These are phyloP conservation scores for Trichophyton rubrum DNA, from an alignment of 2,329 filamentous ascomycete genomes.

Conservation along the genomic window DNA sequence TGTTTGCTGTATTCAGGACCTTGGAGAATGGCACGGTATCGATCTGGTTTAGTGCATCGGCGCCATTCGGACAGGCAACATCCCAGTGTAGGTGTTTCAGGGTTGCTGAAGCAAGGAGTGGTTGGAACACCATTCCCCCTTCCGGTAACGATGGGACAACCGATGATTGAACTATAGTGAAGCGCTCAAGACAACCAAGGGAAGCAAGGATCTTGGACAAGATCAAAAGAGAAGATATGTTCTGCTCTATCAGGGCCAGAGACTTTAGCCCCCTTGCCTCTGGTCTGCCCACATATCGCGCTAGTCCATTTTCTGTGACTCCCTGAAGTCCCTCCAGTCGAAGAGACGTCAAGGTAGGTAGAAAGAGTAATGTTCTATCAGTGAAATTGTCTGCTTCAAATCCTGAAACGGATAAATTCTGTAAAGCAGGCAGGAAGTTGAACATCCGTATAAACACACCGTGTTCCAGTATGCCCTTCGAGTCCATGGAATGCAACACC, in stretches of 20 bases:
- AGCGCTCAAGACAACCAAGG: slow-evolving; percentile 34
- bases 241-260: slow-evolving; percentile 42
- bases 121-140: slow-evolving; percentile 34
- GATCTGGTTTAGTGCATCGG: slow-evolving; percentile 26
- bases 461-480: slow-evolving; percentile 38
- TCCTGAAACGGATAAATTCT: slow-evolving; percentile 43
- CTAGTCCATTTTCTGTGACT: slow-evolving; percentile 44
- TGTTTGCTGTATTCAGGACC: slow-evolving; percentile 22
- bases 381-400: slow-evolving; percentile 44
- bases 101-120: slow-evolving; percentile 37
- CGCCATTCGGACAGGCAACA: slow-evolving; percentile 28
- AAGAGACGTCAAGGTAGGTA: slow-evolving; percentile 41
- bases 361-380: slow-evolving; percentile 41
- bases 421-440: slow-evolving; percentile 40
- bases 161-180: slow-evolving; percentile 41
- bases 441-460: slow-evolving; percentile 44
- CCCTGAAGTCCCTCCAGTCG: slow-evolving; percentile 45
- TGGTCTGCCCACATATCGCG: slow-evolving; percentile 38
- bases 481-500: slow-evolving; percentile 37
- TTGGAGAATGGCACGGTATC: slow-evolving; percentile 28
- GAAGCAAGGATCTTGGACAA: slow-evolving; percentile 42
- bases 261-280: slow-evolving; percentile 35
- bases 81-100: slow-evolving; percentile 48
- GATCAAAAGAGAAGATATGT: slow-evolving; percentile 40
- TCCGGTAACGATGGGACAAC: slow-evolving; percentile 35